Conservation (phyloP, 2,329 filamentous ascomycete species). For the Cladosporium colombiae region DNA sequence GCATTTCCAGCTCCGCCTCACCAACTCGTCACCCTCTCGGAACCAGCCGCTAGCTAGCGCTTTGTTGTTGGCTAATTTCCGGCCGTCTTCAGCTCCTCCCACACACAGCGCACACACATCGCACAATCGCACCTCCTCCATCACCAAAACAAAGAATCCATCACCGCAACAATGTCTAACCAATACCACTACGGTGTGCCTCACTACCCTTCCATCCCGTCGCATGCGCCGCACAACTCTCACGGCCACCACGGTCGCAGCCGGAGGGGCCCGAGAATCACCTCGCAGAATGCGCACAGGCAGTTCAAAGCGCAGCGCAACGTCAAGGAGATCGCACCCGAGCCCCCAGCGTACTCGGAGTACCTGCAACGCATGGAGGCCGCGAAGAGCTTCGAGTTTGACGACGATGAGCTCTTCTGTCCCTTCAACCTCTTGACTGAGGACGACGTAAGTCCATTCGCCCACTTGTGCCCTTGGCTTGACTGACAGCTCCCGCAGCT, state of each 20-base stretch:
- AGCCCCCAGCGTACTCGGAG: constrained; percentile 71
- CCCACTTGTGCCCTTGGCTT: constrained; percentile 28
- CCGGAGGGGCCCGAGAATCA: constrained; percentile 78
- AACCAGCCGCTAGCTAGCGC: constrained; percentile 13
- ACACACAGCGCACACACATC: constrained; percentile 17
- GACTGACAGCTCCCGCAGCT: constrained; percentile 58
- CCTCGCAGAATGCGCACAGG: constrained; percentile 80
- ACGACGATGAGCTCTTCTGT: constrained; percentile 95
- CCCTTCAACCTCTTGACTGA: constrained; percentile 84
- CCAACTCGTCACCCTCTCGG: constrained; percentile 12
- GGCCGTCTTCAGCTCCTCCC: constrained; percentile 18
- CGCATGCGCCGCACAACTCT: constrained; percentile 55
- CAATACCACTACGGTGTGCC: constrained; percentile 50
- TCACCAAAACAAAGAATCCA: constrained; percentile 19
- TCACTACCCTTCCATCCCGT: constrained; percentile 53
- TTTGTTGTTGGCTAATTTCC: constrained; percentile 19
- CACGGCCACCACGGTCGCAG: constrained; percentile 85
- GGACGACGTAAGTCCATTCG: constrained; percentile 70
- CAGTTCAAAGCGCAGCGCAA: constrained; percentile 77
- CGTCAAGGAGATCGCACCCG: constrained; percentile 76
- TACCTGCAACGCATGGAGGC: constrained; percentile 90
- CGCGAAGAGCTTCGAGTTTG: constrained; percentile 88
- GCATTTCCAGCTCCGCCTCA: not conserved
- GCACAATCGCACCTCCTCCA: constrained; percentile 18
- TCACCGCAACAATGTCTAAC: constrained; percentile 45